Percentiles rank a stretch among this genome's conserved stretches.
Evolutionary conservation across 192 early-diverging fungal genomes (phyloP).

Genomic region (Globomyces pollinis-pini): DNA sequence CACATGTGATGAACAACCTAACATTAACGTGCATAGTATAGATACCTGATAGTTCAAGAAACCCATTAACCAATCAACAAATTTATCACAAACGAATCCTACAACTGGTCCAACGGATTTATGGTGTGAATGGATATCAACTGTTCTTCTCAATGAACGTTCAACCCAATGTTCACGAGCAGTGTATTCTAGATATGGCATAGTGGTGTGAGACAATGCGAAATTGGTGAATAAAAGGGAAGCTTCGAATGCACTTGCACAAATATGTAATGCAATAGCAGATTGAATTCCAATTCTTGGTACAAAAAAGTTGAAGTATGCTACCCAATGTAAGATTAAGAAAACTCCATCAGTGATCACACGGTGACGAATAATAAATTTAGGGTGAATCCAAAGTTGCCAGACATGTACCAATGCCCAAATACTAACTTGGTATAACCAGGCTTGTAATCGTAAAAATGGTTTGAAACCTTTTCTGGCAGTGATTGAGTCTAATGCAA

Average conservation of each 20-base stretch:
- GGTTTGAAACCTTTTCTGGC: background rate
- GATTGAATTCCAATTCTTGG: background rate
- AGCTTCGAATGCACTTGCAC: background rate
- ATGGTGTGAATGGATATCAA: constrained; percentile 2
- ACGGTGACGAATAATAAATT: background rate
- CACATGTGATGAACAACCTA: constrained; percentile 8
- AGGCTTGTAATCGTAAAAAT: constrained; percentile 6
- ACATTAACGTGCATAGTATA: no score
- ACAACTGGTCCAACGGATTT: background rate
- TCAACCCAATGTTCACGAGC: constrained; percentile 9
- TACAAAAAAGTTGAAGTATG: background rate
- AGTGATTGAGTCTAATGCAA: constrained; percentile 7
- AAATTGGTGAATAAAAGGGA: constrained; percentile 7
- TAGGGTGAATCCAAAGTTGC: constrained; percentile 10
- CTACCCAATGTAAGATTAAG: background rate
- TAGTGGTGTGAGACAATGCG: constrained; percentile 10
- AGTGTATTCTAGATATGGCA: constrained; percentile 6
- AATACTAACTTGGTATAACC: background rate
- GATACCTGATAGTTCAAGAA: constrained; percentile 13
- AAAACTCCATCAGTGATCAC: background rate
- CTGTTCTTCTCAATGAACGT: constrained; percentile 1
- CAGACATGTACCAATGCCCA: constrained; percentile 11
- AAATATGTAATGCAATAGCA: background rate
- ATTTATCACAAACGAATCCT: background rate
- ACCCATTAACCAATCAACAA: constrained; percentile 8